These are phyloP conservation scores for Tolypocladium paradoxum DNA, from an alignment of 2,329 filamentous ascomycete species.

Conservation along the genomic window DNA sequence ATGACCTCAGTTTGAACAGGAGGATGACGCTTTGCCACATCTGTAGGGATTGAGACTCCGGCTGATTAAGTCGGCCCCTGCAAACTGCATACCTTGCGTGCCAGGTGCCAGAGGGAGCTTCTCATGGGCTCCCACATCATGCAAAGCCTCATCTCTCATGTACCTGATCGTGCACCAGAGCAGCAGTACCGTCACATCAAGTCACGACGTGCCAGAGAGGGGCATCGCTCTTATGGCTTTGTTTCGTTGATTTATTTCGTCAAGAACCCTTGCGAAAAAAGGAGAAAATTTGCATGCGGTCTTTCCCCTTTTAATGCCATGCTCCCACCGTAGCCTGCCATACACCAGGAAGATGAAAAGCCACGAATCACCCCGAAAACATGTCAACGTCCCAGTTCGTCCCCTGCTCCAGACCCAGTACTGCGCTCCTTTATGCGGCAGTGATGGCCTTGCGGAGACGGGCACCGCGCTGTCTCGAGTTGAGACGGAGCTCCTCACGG, in stretches of 20 bases:
- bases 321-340: slow-evolving; percentile 25
- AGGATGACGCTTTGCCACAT: not conserved
- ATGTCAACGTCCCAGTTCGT: slow-evolving; percentile 3
- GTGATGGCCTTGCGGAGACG: slow-evolving; percentile 54
- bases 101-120: not conserved
- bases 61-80: not conserved
- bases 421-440: slow-evolving; percentile 39
- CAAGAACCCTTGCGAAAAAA: slow-evolving; percentile 23
- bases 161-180: not conserved
- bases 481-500: slow-evolving; percentile 59
- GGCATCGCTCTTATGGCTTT: slow-evolving; percentile 2
- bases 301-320: slow-evolving; percentile 27
- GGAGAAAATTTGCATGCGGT: slow-evolving; percentile 20
- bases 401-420: slow-evolving; percentile 1
- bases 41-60: not conserved
- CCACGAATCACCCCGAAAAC: slow-evolving; percentile 18
- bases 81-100: too few relatives aligned
- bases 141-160: not conserved
- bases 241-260: slow-evolving; percentile 20
- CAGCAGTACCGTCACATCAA: not conserved
- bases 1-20: not conserved
- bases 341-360: slow-evolving; percentile 28
- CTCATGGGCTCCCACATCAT: not conserved
- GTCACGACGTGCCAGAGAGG: not conserved
- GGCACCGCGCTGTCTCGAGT: slow-evolving; percentile 82